Evolutionary conservation across 2,329 filamentous ascomycete genomes (phyloP), one percentile per base, ranked within the genome.

Genomic region (Cladosporium velox): DNA sequence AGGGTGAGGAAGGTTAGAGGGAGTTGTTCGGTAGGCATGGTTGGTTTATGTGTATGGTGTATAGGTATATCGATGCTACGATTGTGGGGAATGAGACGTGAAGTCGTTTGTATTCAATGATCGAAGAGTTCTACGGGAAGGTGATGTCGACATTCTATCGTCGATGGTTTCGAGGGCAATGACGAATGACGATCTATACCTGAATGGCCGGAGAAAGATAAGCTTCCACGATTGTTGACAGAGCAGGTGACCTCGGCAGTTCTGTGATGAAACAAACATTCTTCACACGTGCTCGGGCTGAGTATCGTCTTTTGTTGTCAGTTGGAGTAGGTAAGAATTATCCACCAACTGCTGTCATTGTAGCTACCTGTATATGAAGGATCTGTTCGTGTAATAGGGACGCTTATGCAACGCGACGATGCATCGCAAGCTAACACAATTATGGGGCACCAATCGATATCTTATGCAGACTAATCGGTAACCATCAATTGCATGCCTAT

Each of bases 1-100:
- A 67, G 55, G 3, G 64, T 64, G n/a, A 66, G 34, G 59, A 67
- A 28, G 26, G 61, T 64, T 10, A 47, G 35, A 14, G 51, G 21
- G 4, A 18, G 28, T 54, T 18, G 12, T 21, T 64, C 18, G 12
- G n/a, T 30, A 7, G 34, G 18, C 60, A 63, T 63, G 32, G 47
- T 30, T 55, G 47, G 30, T 34, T 35, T 4, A 49, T 6, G 26
- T 54, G 12, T 49, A 63, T 63, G 32, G 24, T 30, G 41, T 54
- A 26, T 54, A 30, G 47, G 52, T 34, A 34, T 32, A 24, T 21
- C 14, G 26, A 30, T 54, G 5, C 32, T 28, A 38, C 6, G 55
- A 58, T 38, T 24, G 34, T 55, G 21, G 5, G 5, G 10, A 28
- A 15, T 18, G 55, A 58, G 12, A 15, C 55, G 34, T 14, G 32